Percentiles rank a stretch among this genome's conserved stretches.
Conservation (phyloP, 176 grass and related monocot species). For the Phyllostachys edulis region DNA sequence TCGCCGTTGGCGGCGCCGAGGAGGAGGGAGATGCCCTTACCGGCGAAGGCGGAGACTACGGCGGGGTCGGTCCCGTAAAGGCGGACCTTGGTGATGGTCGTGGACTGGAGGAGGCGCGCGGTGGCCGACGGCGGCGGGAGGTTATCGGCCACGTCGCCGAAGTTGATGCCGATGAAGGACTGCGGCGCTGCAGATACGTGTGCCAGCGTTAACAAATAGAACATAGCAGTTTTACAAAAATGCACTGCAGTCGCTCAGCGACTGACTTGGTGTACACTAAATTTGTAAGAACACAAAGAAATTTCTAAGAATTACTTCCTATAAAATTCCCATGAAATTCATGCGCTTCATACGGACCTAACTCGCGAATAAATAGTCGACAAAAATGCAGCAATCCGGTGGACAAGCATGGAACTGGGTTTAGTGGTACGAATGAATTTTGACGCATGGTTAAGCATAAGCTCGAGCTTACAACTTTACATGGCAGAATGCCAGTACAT, state of each 20-base stretch:
- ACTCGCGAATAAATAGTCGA: neutral
- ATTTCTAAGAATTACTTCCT: neutral
- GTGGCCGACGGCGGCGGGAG: conserved; percentile 71
- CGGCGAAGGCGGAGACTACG: conserved; percentile 67
- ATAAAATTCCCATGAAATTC: neutral
- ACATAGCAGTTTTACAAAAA: neutral
- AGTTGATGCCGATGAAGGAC: conserved; percentile 90
- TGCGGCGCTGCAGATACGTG: conserved; percentile 48
- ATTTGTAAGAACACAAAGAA: neutral
- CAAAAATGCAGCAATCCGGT: neutral
- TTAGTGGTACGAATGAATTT: neutral
- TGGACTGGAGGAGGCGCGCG: conserved; percentile 61
- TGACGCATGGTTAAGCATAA: too few species aligned
- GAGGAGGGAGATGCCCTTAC: conserved; percentile 69
- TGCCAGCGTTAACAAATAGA: neutral
- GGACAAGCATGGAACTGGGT: neutral
- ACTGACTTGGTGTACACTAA: neutral
- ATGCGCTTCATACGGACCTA: neutral
- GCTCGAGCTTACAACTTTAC: neutral
- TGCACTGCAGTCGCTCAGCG: neutral
- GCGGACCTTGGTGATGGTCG: conserved; percentile 85
- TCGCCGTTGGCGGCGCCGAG: conserved; percentile 82
- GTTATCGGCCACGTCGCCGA: conserved; percentile 86
- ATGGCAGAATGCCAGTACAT: neutral
- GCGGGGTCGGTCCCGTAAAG: conserved; percentile 69